Evolutionary conservation across 1,284 basidiomycete species (phyloP).

Genomic region (Cryptococcus sp.): DNA sequence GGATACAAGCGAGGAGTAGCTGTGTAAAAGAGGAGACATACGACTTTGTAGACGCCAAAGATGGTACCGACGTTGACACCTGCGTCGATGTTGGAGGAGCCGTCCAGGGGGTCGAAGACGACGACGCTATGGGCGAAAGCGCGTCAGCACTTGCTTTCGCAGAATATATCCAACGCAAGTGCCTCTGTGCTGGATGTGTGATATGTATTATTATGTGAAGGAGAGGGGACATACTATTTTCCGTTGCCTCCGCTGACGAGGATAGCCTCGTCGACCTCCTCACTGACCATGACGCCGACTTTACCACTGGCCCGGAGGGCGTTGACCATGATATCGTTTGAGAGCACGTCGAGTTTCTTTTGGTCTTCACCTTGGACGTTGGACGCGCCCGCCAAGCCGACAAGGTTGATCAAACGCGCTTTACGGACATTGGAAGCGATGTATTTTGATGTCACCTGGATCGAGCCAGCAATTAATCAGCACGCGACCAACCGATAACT

Average conservation of each 20-base stretch:
- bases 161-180: neutral
- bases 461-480: conserved; percentile 1
- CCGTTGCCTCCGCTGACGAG: conserved; percentile 68
- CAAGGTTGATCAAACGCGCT: conserved; percentile 96
- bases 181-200: neutral
- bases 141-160: neutral
- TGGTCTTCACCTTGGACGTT: conserved; percentile 99
- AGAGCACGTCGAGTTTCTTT: conserved; percentile 97
- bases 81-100: conserved; percentile 98
- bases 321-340: conserved; percentile 99
- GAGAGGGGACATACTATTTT: conserved; percentile 60
- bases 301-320: conserved; percentile 90
- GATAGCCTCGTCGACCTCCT: conserved; percentile 87
- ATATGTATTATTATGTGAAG: neutral
- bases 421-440: conserved; percentile 98
- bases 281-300: conserved; percentile 93
- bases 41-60: conserved; percentile 92
- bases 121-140: conserved; percentile 62
- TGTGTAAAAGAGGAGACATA: conserved; percentile 52
- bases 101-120: conserved; percentile 98
- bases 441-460: conserved; percentile 67
- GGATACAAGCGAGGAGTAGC: neutral
- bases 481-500: neutral
- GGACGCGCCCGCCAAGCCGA: conserved; percentile 91
- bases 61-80: conserved; percentile 99